Conservation (phyloP, 441 rosid genomes). For the Breynia disticha region DNA sequence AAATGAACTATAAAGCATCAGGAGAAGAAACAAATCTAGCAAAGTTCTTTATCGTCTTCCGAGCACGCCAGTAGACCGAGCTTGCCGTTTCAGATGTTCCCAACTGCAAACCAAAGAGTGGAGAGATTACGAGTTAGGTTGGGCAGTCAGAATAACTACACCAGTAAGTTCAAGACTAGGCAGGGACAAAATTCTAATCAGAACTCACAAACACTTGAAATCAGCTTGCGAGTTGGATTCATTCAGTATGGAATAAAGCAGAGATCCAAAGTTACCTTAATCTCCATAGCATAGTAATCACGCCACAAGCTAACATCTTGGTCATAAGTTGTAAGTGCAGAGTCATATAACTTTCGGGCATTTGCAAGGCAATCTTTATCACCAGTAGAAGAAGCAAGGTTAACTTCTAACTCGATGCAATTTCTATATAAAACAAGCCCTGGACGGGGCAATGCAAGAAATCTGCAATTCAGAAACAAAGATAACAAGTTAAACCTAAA, state of each 20-base stretch:
- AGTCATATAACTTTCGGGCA: constrained; percentile 60
- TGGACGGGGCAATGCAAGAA: constrained; percentile 64
- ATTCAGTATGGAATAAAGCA: not conserved
- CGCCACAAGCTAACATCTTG: constrained; percentile 58
- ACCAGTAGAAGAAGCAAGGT: constrained; percentile 47
- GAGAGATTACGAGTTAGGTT: not conserved
- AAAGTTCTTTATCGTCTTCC: constrained; percentile 48
- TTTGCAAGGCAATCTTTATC: constrained; percentile 45
- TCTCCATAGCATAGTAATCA: constrained; percentile 61
- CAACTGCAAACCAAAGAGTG: constrained; percentile 32
- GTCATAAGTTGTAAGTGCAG: constrained; percentile 58
- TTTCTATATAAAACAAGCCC: constrained; percentile 45
- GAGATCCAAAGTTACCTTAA: constrained; percentile 31
- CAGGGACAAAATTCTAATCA: no score
- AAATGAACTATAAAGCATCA: constrained; percentile 10
- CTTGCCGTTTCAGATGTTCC: constrained; percentile 71
- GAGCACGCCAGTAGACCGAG: constrained; percentile 67
- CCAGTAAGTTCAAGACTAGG: not conserved
- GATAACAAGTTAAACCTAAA: not conserved
- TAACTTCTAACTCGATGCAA: constrained; percentile 73
- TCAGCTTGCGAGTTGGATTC: no score
- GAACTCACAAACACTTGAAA: no score
- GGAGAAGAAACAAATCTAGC: constrained; percentile 23
- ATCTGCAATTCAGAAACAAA: constrained; percentile 38
- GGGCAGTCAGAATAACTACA: not conserved